phyloP scores from a whole-genome alignment of 176 grass and related monocot genomes.

The Phragmites australis region DNA sequence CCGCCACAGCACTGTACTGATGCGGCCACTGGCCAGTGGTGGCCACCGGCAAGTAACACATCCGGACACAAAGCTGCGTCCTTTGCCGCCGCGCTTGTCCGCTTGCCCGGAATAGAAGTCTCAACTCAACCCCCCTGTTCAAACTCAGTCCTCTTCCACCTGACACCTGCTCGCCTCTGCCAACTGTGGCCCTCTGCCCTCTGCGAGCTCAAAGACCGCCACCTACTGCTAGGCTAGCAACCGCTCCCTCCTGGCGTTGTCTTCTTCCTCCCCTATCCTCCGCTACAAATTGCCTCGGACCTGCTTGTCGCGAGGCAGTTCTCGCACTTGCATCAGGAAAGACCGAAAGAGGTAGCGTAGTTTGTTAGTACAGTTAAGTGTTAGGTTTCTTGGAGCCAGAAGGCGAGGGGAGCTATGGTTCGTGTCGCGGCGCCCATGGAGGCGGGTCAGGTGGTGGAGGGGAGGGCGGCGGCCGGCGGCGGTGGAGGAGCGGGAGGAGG shows the following conservation, averaged over 20 bases:
- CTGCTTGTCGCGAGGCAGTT: neutral
- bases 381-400: neutral
- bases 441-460: neutral
- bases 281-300: slow-evolving; percentile 38
- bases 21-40: too few relatives aligned
- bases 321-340: neutral
- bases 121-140: slow-evolving; percentile 18
- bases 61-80: slow-evolving; percentile 11
- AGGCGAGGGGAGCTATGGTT: neutral
- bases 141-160: neutral
- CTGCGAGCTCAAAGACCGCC: neutral
- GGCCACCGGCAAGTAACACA: neutral
- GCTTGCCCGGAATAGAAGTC: slow-evolving; percentile 52
- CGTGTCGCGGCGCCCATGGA: neutral
- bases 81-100: slow-evolving; percentile 32
- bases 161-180: neutral
- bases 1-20: neutral
- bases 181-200: neutral
- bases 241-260: neutral
- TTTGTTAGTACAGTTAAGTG: neutral
- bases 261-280: neutral
- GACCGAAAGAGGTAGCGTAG: too few relatives aligned
- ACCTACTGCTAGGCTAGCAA: neutral
- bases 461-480: neutral
- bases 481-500: neutral